Evolutionary conservation across 805 yeast genomes (phyloP).

Genomic region (Lipomyces anomalus): DNA sequence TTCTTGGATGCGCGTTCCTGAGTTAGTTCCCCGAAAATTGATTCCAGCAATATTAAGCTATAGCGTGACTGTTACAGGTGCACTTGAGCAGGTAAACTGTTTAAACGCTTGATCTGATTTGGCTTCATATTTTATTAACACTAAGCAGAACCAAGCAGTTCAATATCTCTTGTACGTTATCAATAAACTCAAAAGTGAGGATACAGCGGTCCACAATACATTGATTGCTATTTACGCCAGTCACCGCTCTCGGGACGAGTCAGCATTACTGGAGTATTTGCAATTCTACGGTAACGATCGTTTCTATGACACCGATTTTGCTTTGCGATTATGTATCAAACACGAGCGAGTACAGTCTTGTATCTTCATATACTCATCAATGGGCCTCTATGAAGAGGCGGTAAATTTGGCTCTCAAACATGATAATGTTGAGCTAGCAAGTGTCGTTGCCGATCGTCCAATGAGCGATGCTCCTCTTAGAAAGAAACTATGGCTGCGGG

Average conservation of each 20-base stretch:
- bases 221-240: slow-evolving; percentile 61
- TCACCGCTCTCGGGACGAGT: slow-evolving; percentile 41
- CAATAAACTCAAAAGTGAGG: slow-evolving; percentile 40
- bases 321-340: slow-evolving; percentile 65
- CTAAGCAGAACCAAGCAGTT: slow-evolving; percentile 56
- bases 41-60: slow-evolving; percentile 73
- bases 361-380: slow-evolving; percentile 60
- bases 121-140: too few relatives aligned
- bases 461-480: slow-evolving; percentile 47
- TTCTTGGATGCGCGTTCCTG: slow-evolving; percentile 61
- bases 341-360: slow-evolving; percentile 59
- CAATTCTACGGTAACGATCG: slow-evolving; percentile 35
- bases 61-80: slow-evolving; percentile 32
- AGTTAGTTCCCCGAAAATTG: slow-evolving; percentile 55
- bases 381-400: slow-evolving; percentile 74
- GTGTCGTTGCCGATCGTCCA: slow-evolving; percentile 52
- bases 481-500: slow-evolving; percentile 68
- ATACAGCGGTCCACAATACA: slow-evolving; percentile 58
- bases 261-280: slow-evolving; percentile 46
- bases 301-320: slow-evolving; percentile 62
- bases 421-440: slow-evolving; percentile 54
- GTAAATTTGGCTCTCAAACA: slow-evolving; percentile 63
- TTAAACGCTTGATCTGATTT: too few relatives aligned
- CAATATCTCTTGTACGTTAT: slow-evolving; percentile 56
- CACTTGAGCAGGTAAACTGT: too few relatives aligned